These are phyloP conservation scores for Blastocrithidia nonstop DNA, from an alignment of 208 protist genomes.

Conservation along the genomic window DNA sequence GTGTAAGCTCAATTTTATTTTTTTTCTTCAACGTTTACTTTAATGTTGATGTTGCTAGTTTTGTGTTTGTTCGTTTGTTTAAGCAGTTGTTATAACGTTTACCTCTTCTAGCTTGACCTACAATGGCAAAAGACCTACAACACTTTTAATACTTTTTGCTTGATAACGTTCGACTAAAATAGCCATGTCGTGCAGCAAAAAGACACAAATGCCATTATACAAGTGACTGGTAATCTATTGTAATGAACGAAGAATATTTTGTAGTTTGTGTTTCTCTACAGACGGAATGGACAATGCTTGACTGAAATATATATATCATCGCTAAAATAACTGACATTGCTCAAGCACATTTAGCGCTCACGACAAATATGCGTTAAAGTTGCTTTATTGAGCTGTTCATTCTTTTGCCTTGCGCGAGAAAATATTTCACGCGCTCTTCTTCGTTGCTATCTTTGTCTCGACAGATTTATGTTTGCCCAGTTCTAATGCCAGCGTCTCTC, in stretches of 20 bases:
- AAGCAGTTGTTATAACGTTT: no score
- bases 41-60: no score
- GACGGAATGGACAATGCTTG: conserved; percentile 14
- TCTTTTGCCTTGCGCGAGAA: conserved; percentile 42
- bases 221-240: conserved; percentile 26
- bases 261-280: conserved; percentile 10
- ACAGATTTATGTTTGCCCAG: conserved; percentile 23
- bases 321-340: conserved; percentile 54
- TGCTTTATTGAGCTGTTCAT: conserved; percentile 41
- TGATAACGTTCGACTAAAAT: conserved; percentile 50
- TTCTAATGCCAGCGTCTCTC: conserved; percentile 27
- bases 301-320: conserved; percentile 50
- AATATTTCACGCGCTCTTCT: no score
- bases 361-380: conserved; percentile 32
- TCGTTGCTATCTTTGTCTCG: conserved; percentile 19
- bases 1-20: no score
- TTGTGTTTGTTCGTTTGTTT: no score
- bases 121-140: conserved; percentile 34
- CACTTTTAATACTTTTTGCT: conserved; percentile 46
- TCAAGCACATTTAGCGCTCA: conserved; percentile 52
- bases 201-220: conserved; percentile 40
- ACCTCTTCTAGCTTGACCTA: conserved; percentile 44
- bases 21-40: no score
- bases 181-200: conserved; percentile 63
- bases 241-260: conserved; percentile 23